Conservation (phyloP, 306 rosid genomes). For the Cucumis sativus region DNA sequence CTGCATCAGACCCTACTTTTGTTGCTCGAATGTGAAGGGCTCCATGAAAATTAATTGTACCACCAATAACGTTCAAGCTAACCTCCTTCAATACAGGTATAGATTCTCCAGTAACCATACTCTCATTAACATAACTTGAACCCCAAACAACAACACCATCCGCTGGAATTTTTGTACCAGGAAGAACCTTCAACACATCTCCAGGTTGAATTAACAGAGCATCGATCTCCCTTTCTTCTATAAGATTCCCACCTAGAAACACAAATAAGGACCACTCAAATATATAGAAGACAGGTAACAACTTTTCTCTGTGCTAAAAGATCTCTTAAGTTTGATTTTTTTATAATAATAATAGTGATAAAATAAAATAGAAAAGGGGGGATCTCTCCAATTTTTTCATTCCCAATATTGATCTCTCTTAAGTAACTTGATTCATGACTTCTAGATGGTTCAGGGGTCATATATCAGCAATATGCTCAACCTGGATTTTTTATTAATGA, state of each 20-base stretch:
- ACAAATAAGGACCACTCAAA: not conserved
- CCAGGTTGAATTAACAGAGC: constrained; percentile 79
- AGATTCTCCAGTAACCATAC: constrained; percentile 98
- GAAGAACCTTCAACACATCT: constrained; percentile 80
- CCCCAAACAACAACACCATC: constrained; percentile 87
- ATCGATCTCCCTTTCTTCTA: constrained; percentile 86
- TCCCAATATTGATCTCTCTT: not conserved
- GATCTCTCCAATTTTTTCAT: not conserved
- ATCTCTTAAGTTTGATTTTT: not conserved
- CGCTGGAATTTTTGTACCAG: constrained; percentile 89
- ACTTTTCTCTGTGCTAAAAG: not conserved
- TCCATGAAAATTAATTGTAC: constrained; percentile 88
- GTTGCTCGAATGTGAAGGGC: constrained; percentile 65
- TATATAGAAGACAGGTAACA: not conserved
- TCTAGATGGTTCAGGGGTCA: not conserved
- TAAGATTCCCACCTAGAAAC: constrained; percentile 43
- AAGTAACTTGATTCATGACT: not conserved
- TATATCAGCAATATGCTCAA: not conserved
- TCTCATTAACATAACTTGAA: constrained; percentile 81
- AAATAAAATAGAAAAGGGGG: no score
- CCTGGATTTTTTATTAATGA: no score
- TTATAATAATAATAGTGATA: no score
- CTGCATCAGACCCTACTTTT: constrained; percentile 90
- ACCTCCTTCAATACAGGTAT: constrained; percentile 65
- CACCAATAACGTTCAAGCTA: constrained; percentile 68